Conservation (phyloP, 352 stramenopile genomes). For the Thraustotheca clavata region DNA sequence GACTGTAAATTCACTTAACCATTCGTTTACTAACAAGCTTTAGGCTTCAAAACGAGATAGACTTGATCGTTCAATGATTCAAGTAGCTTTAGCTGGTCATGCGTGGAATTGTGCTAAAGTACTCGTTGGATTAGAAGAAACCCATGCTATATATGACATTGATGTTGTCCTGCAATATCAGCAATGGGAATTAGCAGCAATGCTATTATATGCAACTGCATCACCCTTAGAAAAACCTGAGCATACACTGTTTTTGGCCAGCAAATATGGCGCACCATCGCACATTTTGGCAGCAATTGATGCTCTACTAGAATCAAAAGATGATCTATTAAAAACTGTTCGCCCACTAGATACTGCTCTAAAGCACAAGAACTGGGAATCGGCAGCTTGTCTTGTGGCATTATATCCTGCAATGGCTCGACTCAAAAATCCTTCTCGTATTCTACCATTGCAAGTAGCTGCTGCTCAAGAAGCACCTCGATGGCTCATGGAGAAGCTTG, state of each 20-base stretch:
- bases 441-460: conserved; percentile 16
- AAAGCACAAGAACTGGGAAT: conserved; percentile 5
- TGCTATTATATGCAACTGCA: not conserved
- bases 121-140: not conserved
- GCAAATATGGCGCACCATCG: conserved; percentile 4
- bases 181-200: conserved; percentile 18
- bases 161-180: not conserved
- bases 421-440: not conserved
- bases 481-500: conserved; percentile 12
- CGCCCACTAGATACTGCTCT: not conserved
- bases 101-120: conserved; percentile 2
- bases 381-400: not conserved
- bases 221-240: not conserved
- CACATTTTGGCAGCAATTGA: not conserved
- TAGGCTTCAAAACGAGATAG: conserved; percentile 1
- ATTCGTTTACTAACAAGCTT: not conserved
- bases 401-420: not conserved
- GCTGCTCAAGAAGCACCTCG: not conserved
- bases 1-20: not conserved
- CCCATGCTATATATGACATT: not conserved
- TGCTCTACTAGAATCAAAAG: not conserved
- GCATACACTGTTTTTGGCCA: not conserved
- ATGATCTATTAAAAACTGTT: not conserved
- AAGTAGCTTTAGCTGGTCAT: not conserved
- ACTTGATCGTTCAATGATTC: conserved; percentile 1